A percentile compares a stretch with the other conserved stretches of the same genome.
phyloP scores from a whole-genome alignment of 768 basidiomycete species.

The Suillus sp. region DNA sequence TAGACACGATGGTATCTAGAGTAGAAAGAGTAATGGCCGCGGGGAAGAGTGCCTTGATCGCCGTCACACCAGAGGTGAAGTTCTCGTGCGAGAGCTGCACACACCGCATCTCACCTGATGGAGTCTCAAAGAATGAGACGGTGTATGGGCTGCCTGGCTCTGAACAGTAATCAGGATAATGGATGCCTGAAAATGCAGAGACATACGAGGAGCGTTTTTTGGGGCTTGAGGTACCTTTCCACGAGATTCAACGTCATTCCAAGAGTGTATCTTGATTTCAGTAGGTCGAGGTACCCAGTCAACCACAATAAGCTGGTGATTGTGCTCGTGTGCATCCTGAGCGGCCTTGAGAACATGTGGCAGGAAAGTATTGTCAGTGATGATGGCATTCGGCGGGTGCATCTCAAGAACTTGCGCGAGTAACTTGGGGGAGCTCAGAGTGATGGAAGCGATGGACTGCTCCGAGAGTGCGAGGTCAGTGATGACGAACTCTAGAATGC shows the following conservation, averaged over 20 bases:
- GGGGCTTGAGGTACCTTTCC: slow-evolving; percentile 50
- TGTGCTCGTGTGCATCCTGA: slow-evolving; percentile 56
- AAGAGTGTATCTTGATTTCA: slow-evolving; percentile 38
- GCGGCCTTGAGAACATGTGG: slow-evolving; percentile 71
- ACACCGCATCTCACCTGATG: slow-evolving; percentile 56
- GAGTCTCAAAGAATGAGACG: slow-evolving; percentile 60
- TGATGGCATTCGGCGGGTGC: slow-evolving; percentile 72
- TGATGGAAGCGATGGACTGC: slow-evolving; percentile 68
- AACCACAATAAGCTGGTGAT: slow-evolving; percentile 68
- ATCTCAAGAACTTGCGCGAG: slow-evolving; percentile 65
- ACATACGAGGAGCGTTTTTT: slow-evolving; percentile 56
- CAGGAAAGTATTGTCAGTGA: slow-evolving; percentile 68
- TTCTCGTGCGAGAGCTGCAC: slow-evolving; percentile 81
- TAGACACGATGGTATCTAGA: slow-evolving; percentile 78
- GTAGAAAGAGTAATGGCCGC: slow-evolving; percentile 65
- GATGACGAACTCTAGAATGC: slow-evolving; percentile 67
- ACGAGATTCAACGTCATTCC: slow-evolving; percentile 70
- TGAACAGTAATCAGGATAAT: slow-evolving; percentile 2
- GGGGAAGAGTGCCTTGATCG: slow-evolving; percentile 74
- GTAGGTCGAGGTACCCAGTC: slow-evolving; percentile 47
- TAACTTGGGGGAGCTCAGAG: slow-evolving; percentile 58
- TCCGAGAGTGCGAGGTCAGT: slow-evolving; percentile 78
- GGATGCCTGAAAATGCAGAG: not conserved
- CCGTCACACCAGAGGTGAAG: slow-evolving; percentile 87
- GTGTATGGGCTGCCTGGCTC: slow-evolving; percentile 62